These are phyloP conservation scores for Arachis hypogaea DNA, from an alignment of 306 rosid genomes.

Conservation along the genomic window DNA sequence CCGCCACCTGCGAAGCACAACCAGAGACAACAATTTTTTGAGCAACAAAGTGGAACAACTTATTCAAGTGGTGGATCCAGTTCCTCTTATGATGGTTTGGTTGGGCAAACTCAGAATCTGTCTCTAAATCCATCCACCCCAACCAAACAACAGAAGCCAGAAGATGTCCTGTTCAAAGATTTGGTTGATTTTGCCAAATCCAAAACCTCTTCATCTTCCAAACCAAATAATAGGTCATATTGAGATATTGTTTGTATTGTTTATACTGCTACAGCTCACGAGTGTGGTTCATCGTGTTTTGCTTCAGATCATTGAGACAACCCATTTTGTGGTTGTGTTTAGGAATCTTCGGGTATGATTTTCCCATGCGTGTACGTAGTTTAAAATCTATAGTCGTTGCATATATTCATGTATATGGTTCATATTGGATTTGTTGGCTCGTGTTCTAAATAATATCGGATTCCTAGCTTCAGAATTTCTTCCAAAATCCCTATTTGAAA, in stretches of 20 bases:
- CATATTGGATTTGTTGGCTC: slow-evolving; percentile 34
- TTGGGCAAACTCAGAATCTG: slow-evolving; percentile 71
- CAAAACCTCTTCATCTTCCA: slow-evolving; percentile 76
- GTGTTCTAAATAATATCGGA: slow-evolving; percentile 44
- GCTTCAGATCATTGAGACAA: slow-evolving; percentile 46
- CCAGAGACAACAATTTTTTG: slow-evolving; percentile 84
- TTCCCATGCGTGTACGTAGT: slow-evolving; percentile 44
- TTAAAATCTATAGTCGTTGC: slow-evolving; percentile 44
- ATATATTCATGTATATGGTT: slow-evolving; percentile 56
- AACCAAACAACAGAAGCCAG: slow-evolving; percentile 67
- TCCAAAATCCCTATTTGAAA: slow-evolving; percentile 4
- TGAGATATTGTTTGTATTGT: slow-evolving; percentile 47
- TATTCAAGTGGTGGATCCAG: slow-evolving; percentile 59
- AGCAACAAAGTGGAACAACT: slow-evolving; percentile 47
- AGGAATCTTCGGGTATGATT: slow-evolving; percentile 50
- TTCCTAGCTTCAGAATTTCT: slow-evolving; percentile 24
- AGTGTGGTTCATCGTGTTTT: slow-evolving; percentile 39
- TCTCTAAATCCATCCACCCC: slow-evolving; percentile 70
- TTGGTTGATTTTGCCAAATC: slow-evolving; percentile 87
- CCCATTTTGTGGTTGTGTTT: slow-evolving; percentile 51
- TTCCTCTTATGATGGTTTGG: slow-evolving; percentile 74
- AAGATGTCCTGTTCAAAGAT: slow-evolving; percentile 85
- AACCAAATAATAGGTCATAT: slow-evolving; percentile 70
- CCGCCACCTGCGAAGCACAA: slow-evolving; percentile 80
- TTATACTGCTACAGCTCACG: slow-evolving; percentile 46